Percentiles rank a stretch among this genome's conserved stretches.
These are phyloP conservation scores for Lodderomyces parapsilosis DNA, from an alignment of 1,139 yeast species.

Conservation along the genomic window DNA sequence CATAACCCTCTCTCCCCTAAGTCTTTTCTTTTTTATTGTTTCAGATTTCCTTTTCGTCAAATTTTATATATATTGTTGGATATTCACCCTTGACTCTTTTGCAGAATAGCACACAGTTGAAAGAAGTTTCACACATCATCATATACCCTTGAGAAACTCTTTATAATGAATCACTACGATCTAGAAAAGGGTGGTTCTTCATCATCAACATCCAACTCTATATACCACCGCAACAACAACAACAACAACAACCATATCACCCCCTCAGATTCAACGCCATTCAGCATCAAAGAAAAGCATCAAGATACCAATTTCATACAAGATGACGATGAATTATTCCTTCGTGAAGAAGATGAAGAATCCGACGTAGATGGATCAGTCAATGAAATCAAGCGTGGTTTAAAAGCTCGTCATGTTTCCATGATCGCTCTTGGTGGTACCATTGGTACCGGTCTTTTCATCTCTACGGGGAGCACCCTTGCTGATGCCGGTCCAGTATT, in stretches of 20 bases:
- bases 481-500: slow-evolving; percentile 68
- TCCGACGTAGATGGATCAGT: slow-evolving; percentile 1
- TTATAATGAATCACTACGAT: slow-evolving; percentile 3
- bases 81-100: too few relatives aligned
- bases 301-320: slow-evolving; percentile 6
- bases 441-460: slow-evolving; percentile 66
- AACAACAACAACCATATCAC: slow-evolving; percentile 7
- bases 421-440: slow-evolving; percentile 66
- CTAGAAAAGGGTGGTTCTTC: slow-evolving; percentile 10
- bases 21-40: too few relatives aligned
- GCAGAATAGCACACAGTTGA: neutral
- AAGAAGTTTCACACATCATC: too few relatives aligned
- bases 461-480: slow-evolving; percentile 54
- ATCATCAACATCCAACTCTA: slow-evolving; percentile 4
- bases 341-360: slow-evolving; percentile 8
- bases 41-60: too few relatives aligned
- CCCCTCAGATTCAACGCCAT: slow-evolving; percentile 9
- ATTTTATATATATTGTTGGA: too few relatives aligned
- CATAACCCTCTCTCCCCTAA: neutral
- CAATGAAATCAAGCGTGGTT: slow-evolving; percentile 34
- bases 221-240: neutral
- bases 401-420: slow-evolving; percentile 65
- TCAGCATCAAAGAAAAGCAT: slow-evolving; percentile 11
- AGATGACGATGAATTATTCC: slow-evolving; percentile 7
- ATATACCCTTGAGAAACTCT: neutral